These are phyloP conservation scores for Aspergillus piperis DNA, from an alignment of 2,329 filamentous ascomycete genomes.

Conservation along the genomic window DNA sequence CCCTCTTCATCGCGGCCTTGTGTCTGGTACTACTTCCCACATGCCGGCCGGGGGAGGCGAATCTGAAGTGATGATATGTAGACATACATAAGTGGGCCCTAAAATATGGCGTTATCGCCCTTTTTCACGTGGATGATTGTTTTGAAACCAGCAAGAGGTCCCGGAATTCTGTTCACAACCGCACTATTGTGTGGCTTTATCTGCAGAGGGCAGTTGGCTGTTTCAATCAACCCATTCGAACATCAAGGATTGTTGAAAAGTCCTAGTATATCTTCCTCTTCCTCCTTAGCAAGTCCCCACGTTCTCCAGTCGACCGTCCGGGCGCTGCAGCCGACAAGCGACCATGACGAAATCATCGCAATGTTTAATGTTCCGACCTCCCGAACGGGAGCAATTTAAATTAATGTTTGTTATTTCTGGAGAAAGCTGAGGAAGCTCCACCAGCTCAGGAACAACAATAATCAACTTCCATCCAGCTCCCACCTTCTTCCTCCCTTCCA, in stretches of 20 bases:
- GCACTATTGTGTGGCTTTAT: too few species aligned
- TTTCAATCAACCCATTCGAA: too few species aligned
- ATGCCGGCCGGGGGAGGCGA: neutral
- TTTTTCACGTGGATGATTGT: neutral
- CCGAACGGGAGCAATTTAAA: neutral
- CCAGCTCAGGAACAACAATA: conserved; percentile 3
- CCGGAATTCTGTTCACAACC: too few species aligned
- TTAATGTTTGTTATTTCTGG: neutral
- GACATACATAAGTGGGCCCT: neutral
- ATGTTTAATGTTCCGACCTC: conserved; percentile 3
- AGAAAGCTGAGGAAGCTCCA: conserved; percentile 2
- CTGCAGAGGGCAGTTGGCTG: too few species aligned
- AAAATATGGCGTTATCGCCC: neutral
- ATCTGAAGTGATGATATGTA: neutral
- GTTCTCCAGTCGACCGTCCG: conserved; percentile 7
- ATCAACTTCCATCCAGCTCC: neutral
- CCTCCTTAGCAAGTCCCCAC: neutral
- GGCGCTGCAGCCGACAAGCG: conserved; percentile 9
- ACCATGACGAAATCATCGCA: conserved; percentile 11
- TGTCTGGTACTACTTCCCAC: neutral
- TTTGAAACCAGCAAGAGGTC: neutral
- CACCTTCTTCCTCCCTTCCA: neutral
- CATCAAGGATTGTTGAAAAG: too few species aligned
- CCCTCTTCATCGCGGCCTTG: neutral
- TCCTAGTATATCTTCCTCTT: too few species aligned